Conservation (phyloP, 116 monocot species). For the Trichopus zeylanicus region DNA sequence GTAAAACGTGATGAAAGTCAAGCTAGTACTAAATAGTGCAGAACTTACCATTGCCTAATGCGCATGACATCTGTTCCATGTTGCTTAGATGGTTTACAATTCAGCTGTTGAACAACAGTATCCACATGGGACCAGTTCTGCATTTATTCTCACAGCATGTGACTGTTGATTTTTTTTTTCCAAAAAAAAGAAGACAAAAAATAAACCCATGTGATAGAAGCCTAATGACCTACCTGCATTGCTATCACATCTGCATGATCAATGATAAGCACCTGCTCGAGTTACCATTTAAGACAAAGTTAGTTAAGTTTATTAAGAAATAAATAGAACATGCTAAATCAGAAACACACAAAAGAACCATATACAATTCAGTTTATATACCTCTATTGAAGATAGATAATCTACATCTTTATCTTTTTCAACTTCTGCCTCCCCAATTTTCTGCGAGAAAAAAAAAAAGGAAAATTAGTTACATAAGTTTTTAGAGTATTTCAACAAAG, state of each 20-base stretch:
- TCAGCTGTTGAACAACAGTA: constrained; percentile 80
- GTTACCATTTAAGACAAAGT: constrained; percentile 3
- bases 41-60: constrained; percentile 72
- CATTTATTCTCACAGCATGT: constrained; percentile 6
- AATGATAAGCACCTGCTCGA: constrained; percentile 72
- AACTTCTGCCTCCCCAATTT: constrained; percentile 65
- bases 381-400: constrained; percentile 98
- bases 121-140: constrained; percentile 93
- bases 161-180: not conserved
- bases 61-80: constrained; percentile 95
- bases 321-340: not conserved
- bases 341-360: not conserved
- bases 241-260: constrained; percentile 96
- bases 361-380: constrained; percentile 10
- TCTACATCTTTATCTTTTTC: constrained; percentile 94
- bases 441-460: constrained; percentile 19
- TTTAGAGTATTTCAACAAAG: no score
- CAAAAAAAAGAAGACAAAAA: constrained; percentile 5
- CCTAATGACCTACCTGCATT: constrained; percentile 64
- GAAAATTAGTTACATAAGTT: no score
- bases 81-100: constrained; percentile 58
- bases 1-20: not conserved
- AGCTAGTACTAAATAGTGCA: not conserved
- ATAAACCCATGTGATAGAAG: not conserved
- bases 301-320: constrained; percentile 3